Evolutionary conservation across 495 filamentous ascomycete genomes (phyloP).

Genomic region (Hyaloscypha variabilis): DNA sequence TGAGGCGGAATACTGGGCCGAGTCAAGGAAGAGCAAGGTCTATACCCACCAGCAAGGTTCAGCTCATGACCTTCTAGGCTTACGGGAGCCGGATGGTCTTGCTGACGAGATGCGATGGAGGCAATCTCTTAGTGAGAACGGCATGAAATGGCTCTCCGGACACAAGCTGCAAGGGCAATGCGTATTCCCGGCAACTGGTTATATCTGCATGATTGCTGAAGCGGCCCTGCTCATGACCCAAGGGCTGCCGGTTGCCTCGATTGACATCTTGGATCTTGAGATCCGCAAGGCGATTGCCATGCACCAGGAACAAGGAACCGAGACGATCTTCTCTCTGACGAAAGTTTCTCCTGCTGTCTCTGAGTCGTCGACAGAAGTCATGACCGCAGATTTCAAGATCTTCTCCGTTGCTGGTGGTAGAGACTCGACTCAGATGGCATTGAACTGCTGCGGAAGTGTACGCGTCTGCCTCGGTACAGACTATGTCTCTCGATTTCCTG

Average conservation of each 20-base stretch:
- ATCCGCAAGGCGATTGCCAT: conserved; percentile 27
- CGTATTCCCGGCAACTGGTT: conserved; percentile 64
- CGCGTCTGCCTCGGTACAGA: not conserved
- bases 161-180: conserved; percentile 50
- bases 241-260: not conserved
- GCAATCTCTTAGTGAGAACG: conserved; percentile 49
- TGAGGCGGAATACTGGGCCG: conserved; percentile 41
- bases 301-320: conserved; percentile 23
- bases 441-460: not conserved
- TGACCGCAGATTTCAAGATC: not conserved
- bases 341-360: not conserved
- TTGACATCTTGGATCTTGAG: conserved; percentile 25
- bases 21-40: conserved; percentile 38
- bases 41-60: conserved; percentile 19
- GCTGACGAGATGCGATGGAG: conserved; percentile 49
- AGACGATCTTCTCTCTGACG: conserved; percentile 14
- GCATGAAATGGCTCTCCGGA: conserved; percentile 56
- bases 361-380: not conserved
- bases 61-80: conserved; percentile 12
- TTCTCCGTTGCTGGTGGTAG: not conserved
- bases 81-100: not conserved
- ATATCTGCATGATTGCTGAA: conserved; percentile 59
- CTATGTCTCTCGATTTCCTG: not conserved
- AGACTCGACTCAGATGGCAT: not conserved
- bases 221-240: not conserved